Conservation (phyloP, 805 yeast genomes). For the Spencermartinsiella europaea region DNA sequence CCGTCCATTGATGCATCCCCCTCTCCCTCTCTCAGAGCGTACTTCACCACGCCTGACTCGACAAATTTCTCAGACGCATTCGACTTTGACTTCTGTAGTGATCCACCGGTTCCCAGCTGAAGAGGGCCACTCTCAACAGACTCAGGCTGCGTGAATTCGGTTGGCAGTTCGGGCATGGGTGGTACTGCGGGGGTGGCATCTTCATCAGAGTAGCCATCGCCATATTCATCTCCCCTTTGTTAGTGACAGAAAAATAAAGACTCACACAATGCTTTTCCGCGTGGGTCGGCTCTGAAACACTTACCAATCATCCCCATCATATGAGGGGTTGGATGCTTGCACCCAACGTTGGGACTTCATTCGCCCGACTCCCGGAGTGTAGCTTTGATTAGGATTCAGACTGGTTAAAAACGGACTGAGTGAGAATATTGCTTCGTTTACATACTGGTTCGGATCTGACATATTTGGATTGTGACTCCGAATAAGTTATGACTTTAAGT, state of each 20-base stretch:
- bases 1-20: slow-evolving; percentile 4
- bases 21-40: slow-evolving; percentile 11
- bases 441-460: too few species aligned
- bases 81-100: slow-evolving; percentile 9
- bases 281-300: too few species aligned
- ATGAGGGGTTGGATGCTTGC: slow-evolving; percentile 29
- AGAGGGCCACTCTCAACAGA: slow-evolving; percentile 7
- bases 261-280: not conserved
- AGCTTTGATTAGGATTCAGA: slow-evolving; percentile 1
- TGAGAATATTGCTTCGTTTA: too few species aligned
- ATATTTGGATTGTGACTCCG: too few species aligned
- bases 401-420: too few species aligned
- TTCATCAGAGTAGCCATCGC: slow-evolving; percentile 20
- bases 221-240: slow-evolving; percentile 30
- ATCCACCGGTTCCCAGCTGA: slow-evolving; percentile 9
- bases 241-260: slow-evolving; percentile 1
- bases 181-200: slow-evolving; percentile 23
- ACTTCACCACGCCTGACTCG: slow-evolving; percentile 19
- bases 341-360: slow-evolving; percentile 35
- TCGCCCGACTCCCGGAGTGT: slow-evolving; percentile 25
- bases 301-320: slow-evolving; percentile 34
- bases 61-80: slow-evolving; percentile 14
- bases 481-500: too few species aligned
- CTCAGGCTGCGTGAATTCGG: not conserved
- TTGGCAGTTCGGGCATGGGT: slow-evolving; percentile 21